Evolutionary conservation across 805 yeast genomes (phyloP).

Genomic region (Wickerhamomyces strasburgensis): DNA sequence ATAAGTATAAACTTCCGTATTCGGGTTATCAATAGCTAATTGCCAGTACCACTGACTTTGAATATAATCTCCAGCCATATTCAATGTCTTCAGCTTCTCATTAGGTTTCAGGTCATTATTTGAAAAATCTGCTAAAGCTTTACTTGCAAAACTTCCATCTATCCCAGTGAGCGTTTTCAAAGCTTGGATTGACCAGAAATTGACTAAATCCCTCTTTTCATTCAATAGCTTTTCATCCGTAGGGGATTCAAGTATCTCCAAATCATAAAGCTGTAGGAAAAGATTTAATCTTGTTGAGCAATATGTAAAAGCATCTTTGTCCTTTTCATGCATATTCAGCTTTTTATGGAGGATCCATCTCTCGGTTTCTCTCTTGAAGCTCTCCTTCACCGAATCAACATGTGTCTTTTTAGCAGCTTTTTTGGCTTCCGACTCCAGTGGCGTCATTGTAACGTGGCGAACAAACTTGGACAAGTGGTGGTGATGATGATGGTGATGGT

Average conservation of each 20-base stretch:
- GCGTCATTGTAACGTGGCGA: constrained; percentile 17
- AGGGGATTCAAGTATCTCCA: constrained; percentile 5
- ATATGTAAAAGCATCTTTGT: constrained; percentile 15
- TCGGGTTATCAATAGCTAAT: constrained; percentile 23
- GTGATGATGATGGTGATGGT: neutral
- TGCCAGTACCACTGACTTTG: constrained; percentile 24
- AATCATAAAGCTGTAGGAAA: constrained; percentile 19
- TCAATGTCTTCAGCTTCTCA: constrained; percentile 14
- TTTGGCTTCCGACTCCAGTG: constrained; percentile 6
- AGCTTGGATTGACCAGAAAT: constrained; percentile 21
- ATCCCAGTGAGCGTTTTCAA: constrained; percentile 21
- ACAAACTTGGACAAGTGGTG: constrained; percentile 4
- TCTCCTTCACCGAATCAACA: constrained; percentile 12
- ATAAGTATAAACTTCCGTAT: constrained; percentile 16
- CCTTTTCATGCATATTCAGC: constrained; percentile 6
- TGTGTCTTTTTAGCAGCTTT: constrained; percentile 1
- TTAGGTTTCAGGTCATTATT: constrained; percentile 16
- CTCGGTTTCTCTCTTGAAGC: constrained; percentile 14
- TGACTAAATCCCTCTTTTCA: constrained; percentile 10
- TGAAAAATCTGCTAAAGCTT: constrained; percentile 17
- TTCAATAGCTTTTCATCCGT: constrained; percentile 1
- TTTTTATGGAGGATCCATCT: constrained; percentile 17
- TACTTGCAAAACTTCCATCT: constrained; percentile 6
- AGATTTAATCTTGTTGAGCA: constrained; percentile 15
- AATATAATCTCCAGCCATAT: constrained; percentile 11